Base-by-base conservation (phyloP, 331 rosid species). In the Dryas integrifolia region DNA sequence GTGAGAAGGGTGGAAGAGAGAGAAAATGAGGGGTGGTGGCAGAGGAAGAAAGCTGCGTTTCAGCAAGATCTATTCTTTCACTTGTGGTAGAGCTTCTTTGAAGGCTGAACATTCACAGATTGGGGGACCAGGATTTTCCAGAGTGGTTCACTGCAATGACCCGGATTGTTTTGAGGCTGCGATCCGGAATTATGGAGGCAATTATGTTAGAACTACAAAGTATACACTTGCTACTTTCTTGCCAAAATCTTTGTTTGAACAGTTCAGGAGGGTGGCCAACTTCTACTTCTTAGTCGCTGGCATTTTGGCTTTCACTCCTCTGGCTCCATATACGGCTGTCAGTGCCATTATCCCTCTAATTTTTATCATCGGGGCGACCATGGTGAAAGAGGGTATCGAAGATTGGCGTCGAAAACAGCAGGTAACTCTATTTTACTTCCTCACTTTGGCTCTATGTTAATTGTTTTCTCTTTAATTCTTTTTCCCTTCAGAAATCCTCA, bases 241-340 rank as follows among this genome's bases (percentile, higher is more conserved):
- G 77, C 99, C 99, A 0, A 95, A 92, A 51, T 89, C 98, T 39
- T 82, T 95, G 83, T 95, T 95, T 86, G 99, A 95, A 87, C 99
- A 95, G 82, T 95, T 95, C 65, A 92, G 99, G 84, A 92, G 99
- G 70, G 98, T 89, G 57, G 99, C 99, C 15, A 95, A 95, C 83
- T 95, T 95, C 77, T 95, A 14, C 80, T 95, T 95, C 65, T 78
- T 95, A 77, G 92, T 95, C 11, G 69, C 77, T 78, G 99, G 99
- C 7, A 13, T 44, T 64, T 86, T 95, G 77, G 72, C 99, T 18
- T 95, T 95, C 76, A 95, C 98, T 16, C 65, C 86, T 9, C 88
- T 95, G 80, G 90, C 99, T 77, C 98, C 99, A 57, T 95, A 83
- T 64, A 6, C 85, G 9, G 90, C 98, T 70, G 93, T 90, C 40